Evolutionary conservation across 768 basidiomycete species (phyloP), one percentile per base, ranked within the genome.

Genomic region (Suillus cothurnatus): DNA sequence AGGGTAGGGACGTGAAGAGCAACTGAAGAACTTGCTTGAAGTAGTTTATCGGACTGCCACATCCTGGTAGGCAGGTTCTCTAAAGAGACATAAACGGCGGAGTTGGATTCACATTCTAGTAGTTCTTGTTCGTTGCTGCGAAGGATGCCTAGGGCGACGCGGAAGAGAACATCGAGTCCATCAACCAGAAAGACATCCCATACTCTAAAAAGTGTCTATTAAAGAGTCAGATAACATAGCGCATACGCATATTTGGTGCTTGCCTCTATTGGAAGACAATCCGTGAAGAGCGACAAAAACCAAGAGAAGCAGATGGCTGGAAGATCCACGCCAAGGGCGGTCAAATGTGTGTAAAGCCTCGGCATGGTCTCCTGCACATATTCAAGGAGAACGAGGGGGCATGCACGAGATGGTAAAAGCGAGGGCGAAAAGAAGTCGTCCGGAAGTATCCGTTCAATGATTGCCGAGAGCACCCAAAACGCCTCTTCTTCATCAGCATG

Each of bases 171-270:
- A 69, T 96, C 94, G 31, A 95, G 81, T 2, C 97, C 97, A 71
- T 97, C 95, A 2, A 96, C 88, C 64, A 98, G 87, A 77, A 98
- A 93, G 23, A 97, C 84, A 71, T 99, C 97, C 96, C 97, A 99
- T 7, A 98, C 89, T 59, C 97, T 83, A 78, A 98, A 96, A 47
- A 99, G 81, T 0, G 96, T 99, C 94, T 95, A 61, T 52, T 17
- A 55, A 19, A 45, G 15, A 62, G 31, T 38, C 55, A 47, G 71
- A 60, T 36, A 67, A 57, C 23, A 12, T 31, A 39, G 17, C 50
- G 36, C n/a, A 28, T 38, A 6, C 49, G 56, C 32, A 34, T 23
- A 12, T n/a, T n/a, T 6, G 26, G 8, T 4, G 74, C 83, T 38
- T 64, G 95, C 95, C 86, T 97, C 95, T 32, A 98, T 93, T 14